Evolutionary conservation across 768 basidiomycete genomes (phyloP).

Genomic region (Tricholoma sp.): DNA sequence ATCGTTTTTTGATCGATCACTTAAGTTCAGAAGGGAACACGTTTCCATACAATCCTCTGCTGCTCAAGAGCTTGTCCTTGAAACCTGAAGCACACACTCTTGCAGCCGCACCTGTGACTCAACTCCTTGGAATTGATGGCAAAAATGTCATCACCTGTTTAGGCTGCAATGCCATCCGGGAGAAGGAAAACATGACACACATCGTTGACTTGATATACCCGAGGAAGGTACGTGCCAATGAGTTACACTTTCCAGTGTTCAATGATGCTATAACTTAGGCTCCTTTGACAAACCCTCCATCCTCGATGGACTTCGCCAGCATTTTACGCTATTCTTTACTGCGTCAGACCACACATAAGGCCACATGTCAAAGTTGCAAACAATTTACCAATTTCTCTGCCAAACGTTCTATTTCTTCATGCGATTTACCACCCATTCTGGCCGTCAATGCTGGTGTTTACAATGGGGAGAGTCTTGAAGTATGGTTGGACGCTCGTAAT

Average conservation of each 20-base stretch:
- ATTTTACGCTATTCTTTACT: slow-evolving; percentile 73
- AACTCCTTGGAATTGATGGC: slow-evolving; percentile 77
- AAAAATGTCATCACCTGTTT: slow-evolving; percentile 71
- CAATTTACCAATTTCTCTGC: slow-evolving; percentile 70
- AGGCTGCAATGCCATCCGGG: slow-evolving; percentile 63
- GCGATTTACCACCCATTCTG: slow-evolving; percentile 75
- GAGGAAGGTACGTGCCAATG: slow-evolving; percentile 52
- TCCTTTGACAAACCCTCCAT: slow-evolving; percentile 31
- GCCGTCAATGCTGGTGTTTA: slow-evolving; percentile 82
- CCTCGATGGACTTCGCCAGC: slow-evolving; percentile 51
- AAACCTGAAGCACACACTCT: slow-evolving; percentile 20
- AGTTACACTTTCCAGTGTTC: slow-evolving; percentile 1
- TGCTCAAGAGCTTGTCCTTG: slow-evolving; percentile 33
- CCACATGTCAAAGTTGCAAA: slow-evolving; percentile 81
- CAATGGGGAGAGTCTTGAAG: slow-evolving; percentile 63
- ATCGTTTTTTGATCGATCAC: slow-evolving; percentile 88
- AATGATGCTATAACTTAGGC: slow-evolving; percentile 18
- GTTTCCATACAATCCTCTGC: slow-evolving; percentile 52
- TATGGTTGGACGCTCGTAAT: slow-evolving; percentile 68
- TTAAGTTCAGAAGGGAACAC: slow-evolving; percentile 69
- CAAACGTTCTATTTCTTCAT: slow-evolving; percentile 56
- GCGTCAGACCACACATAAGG: slow-evolving; percentile 81
- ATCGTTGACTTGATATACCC: slow-evolving; percentile 86
- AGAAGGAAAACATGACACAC: slow-evolving; percentile 78
- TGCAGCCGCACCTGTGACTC: slow-evolving; percentile 71